These are phyloP conservation scores for Pilaira anomala DNA, from an alignment of 192 early-diverging fungal species.

Conservation along the genomic window DNA sequence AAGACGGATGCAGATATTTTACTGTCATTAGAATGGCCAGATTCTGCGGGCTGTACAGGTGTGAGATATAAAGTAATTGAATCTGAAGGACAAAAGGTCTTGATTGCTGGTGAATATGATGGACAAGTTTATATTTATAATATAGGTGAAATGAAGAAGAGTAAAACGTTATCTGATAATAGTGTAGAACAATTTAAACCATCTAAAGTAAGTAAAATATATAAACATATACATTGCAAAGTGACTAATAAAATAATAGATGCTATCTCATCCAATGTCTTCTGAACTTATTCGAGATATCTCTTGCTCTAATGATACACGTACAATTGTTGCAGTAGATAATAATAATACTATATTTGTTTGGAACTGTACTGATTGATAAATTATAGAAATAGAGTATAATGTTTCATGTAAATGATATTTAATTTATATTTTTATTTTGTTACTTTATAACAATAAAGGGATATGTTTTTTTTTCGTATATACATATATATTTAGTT, in stretches of 20 bases:
- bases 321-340: slow-evolving; percentile 26
- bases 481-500: slow-evolving; percentile 7
- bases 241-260: neutral
- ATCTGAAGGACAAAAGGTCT: slow-evolving; percentile 12
- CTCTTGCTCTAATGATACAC: slow-evolving; percentile 10
- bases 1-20: slow-evolving; percentile 38
- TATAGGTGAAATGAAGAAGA: slow-evolving; percentile 18
- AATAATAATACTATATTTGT: slow-evolving; percentile 22
- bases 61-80: slow-evolving; percentile 28
- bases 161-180: slow-evolving; percentile 19
- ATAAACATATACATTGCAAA: neutral
- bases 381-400: neutral
- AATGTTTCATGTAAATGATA: neutral
- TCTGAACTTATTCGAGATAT: slow-evolving; percentile 27
- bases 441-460: neutral
- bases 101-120: slow-evolving; percentile 28
- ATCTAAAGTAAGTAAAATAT: slow-evolving; percentile 10
- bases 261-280: slow-evolving; percentile 11
- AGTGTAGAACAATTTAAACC: slow-evolving; percentile 24
- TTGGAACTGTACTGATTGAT: slow-evolving; percentile 5
- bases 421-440: too few species aligned
- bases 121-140: slow-evolving; percentile 31
- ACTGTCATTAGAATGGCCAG: slow-evolving; percentile 38
- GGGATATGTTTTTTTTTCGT: slow-evolving; percentile 3
- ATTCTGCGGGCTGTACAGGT: slow-evolving; percentile 10